Evolutionary conservation across 352 stramenopile genomes (phyloP).

Genomic region (Hyaloperonospora brassicae): DNA sequence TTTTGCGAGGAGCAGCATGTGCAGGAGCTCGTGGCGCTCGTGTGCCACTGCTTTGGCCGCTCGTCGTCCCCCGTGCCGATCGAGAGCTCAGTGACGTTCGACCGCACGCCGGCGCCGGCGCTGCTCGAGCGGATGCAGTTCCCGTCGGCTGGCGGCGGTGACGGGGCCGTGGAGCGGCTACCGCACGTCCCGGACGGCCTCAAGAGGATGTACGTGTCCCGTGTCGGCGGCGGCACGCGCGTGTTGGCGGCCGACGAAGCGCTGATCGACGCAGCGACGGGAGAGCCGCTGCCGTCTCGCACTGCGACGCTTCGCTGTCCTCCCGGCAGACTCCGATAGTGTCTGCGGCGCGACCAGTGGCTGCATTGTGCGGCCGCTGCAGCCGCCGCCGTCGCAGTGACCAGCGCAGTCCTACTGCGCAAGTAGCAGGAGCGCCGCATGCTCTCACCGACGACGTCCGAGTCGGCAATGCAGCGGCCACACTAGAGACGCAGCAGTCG

Average conservation of each 20-base stretch:
- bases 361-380: too few relatives aligned
- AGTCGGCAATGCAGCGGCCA: too few relatives aligned
- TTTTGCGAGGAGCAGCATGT: slow-evolving; percentile 76
- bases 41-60: slow-evolving; percentile 46
- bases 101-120: slow-evolving; percentile 10
- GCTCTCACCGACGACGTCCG: too few relatives aligned
- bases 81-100: slow-evolving; percentile 27
- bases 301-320: too few relatives aligned
- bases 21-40: slow-evolving; percentile 45
- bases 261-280: slow-evolving; percentile 42
- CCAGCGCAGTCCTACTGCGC: slow-evolving; percentile 12
- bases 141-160: slow-evolving; percentile 4
- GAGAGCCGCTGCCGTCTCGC: slow-evolving; percentile 21
- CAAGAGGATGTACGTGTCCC: slow-evolving; percentile 67
- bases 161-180: slow-evolving; percentile 17
- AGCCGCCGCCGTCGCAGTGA: neutral
- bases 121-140: slow-evolving; percentile 22
- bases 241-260: slow-evolving; percentile 33
- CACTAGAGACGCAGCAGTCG: too few relatives aligned
- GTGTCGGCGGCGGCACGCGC: slow-evolving; percentile 41
- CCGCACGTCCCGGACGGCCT: slow-evolving; percentile 25
- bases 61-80: slow-evolving; percentile 25
- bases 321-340: too few relatives aligned
- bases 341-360: too few relatives aligned
- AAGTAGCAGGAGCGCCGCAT: too few relatives aligned